Percentiles rank a stretch among this genome's conserved stretches.
Evolutionary conservation across 441 rosid genomes (phyloP).

Genomic region (Daphne laureola): DNA sequence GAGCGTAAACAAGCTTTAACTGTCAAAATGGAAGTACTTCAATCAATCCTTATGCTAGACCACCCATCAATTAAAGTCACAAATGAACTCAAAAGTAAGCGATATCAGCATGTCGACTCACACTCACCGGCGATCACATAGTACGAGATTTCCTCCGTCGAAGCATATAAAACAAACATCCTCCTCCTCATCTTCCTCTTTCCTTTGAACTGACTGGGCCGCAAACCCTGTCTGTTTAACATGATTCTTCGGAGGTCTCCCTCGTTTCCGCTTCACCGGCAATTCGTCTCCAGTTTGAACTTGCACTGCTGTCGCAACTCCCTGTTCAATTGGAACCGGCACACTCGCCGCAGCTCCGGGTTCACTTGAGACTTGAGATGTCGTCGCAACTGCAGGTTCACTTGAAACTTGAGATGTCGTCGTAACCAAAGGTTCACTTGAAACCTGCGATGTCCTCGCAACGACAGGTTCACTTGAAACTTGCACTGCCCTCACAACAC

Average conservation of each 20-base stretch:
- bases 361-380: too few relatives aligned
- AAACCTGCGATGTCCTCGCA: too few relatives aligned
- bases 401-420: too few relatives aligned
- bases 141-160: constrained; percentile 89
- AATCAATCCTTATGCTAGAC: neutral
- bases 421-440: too few relatives aligned
- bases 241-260: constrained; percentile 58
- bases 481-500: too few relatives aligned
- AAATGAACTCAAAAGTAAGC: neutral
- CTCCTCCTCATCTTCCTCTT: constrained; percentile 40
- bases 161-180: constrained; percentile 96
- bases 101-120: constrained; percentile 4
- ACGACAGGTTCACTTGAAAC: too few relatives aligned
- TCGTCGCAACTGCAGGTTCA: too few relatives aligned
- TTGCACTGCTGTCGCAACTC: too few relatives aligned
- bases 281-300: too few relatives aligned
- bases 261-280: constrained; percentile 54
- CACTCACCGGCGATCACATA: constrained; percentile 92
- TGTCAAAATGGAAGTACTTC: neutral
- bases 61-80: neutral
- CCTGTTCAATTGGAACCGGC: too few relatives aligned
- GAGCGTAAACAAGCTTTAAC: too few relatives aligned
- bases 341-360: too few relatives aligned
- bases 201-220: constrained; percentile 23
- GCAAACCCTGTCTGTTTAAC: constrained; percentile 16